Evolutionary conservation across 768 basidiomycete species (phyloP).

Genomic region (Mycena pura): DNA sequence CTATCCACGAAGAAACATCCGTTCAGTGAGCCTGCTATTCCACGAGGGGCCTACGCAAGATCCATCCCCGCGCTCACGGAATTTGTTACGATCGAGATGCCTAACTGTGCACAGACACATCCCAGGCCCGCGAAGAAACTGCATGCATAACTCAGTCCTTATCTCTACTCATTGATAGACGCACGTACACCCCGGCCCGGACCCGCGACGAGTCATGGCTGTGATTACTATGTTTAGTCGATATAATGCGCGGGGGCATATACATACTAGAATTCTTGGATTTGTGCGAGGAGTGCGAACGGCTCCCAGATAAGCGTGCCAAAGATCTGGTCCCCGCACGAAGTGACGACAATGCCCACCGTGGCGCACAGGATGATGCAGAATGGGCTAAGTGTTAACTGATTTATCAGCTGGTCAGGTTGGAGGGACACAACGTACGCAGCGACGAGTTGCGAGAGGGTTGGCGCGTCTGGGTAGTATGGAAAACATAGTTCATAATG

Average conservation of each 20-base stretch:
- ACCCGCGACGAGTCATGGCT: slow-evolving; percentile 9
- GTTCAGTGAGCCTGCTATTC: slow-evolving; percentile 17
- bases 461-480: slow-evolving; percentile 22
- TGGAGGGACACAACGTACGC: slow-evolving; percentile 12
- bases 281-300: slow-evolving; percentile 24
- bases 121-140: slow-evolving; percentile 30
- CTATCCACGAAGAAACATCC: slow-evolving; percentile 10
- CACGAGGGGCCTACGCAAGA: slow-evolving; percentile 21
- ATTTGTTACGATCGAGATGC: slow-evolving; percentile 28
- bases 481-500: slow-evolving; percentile 10
- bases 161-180: slow-evolving; percentile 9
- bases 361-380: slow-evolving; percentile 23
- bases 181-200: slow-evolving; percentile 8
- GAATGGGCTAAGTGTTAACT: slow-evolving; percentile 10
- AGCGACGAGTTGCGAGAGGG: slow-evolving; percentile 23
- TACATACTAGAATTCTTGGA: slow-evolving; percentile 29
- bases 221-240: slow-evolving; percentile 6
- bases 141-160: slow-evolving; percentile 4
- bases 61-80: slow-evolving; percentile 30
- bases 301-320: slow-evolving; percentile 28
- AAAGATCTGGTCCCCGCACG: slow-evolving; percentile 22
- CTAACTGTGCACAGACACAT: slow-evolving; percentile 27
- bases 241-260: slow-evolving; percentile 10
- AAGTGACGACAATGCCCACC: slow-evolving; percentile 26
- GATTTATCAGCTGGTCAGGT: slow-evolving; percentile 5